phyloP scores from a whole-genome alignment of 192 early-diverging fungal species.

The Entomortierella lignicola region DNA sequence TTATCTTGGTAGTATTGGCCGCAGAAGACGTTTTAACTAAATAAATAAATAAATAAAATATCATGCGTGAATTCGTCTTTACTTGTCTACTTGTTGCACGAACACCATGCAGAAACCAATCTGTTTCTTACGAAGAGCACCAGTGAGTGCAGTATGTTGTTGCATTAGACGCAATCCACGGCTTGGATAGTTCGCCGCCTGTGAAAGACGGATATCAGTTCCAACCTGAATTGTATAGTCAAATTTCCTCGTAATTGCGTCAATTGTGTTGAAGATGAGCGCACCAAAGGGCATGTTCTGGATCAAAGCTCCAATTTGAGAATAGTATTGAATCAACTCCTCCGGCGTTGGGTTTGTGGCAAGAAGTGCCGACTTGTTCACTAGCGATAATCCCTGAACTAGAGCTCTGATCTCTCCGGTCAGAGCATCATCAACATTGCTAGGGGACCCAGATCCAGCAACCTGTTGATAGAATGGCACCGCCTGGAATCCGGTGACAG shows the following conservation, averaged over 20 bases:
- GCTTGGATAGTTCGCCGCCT: slow-evolving; percentile 62
- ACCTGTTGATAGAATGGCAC: slow-evolving; percentile 59
- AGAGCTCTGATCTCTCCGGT: slow-evolving; percentile 44
- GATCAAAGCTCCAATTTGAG: slow-evolving; percentile 54
- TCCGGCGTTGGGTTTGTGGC: slow-evolving; percentile 26
- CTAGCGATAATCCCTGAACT: slow-evolving; percentile 47
- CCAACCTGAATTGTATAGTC: slow-evolving; percentile 68
- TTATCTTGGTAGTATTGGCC: slow-evolving; percentile 58
- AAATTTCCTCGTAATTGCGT: slow-evolving; percentile 58
- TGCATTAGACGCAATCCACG: slow-evolving; percentile 61
- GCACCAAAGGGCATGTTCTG: slow-evolving; percentile 67
- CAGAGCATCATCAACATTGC: slow-evolving; percentile 60
- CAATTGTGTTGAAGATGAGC: slow-evolving; percentile 62
- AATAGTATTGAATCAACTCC: slow-evolving; percentile 39
- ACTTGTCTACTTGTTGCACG: not conserved
- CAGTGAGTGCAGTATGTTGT: slow-evolving; percentile 54
- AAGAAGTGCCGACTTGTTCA: slow-evolving; percentile 61
- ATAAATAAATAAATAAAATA: too few species aligned
- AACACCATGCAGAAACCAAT: not conserved
- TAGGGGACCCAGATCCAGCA: slow-evolving; percentile 4
- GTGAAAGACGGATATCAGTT: slow-evolving; percentile 55
- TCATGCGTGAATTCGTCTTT: too few species aligned
- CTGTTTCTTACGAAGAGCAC: slow-evolving; percentile 46
- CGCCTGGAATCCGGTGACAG: slow-evolving; percentile 45
- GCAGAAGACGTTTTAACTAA: slow-evolving; percentile 49